Evolutionary conservation across 2,329 filamentous ascomycete genomes (phyloP), one percentile per base, ranked within the genome.

Genomic region (Epichloe gansuensis): DNA sequence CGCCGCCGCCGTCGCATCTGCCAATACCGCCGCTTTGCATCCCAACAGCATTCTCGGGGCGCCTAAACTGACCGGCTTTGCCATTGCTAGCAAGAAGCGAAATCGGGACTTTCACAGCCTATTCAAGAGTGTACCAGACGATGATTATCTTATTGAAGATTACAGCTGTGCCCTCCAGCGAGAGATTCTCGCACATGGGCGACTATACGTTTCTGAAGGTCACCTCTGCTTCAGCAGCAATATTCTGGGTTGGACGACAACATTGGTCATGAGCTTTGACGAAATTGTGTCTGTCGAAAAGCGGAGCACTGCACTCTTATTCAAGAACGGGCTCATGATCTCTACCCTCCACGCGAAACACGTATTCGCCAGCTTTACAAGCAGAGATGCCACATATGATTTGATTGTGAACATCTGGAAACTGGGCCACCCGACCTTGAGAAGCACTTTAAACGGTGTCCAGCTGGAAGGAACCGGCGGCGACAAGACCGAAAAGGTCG

Each of bases 221-320:
- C 91, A 98, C 65, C 82, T 98, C 46, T 98, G 93, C 73, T 98
- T 98, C 70, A 96, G 91, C 63, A 97, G 93, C 74, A 98, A 98
- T 65, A 98, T 98, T 59, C 80, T 98, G 46, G 93, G 93, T 51
- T 98, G 93, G 93, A 87, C 94, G 23, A 98, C 93, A 0, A 98
- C 93, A 1, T 75, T 98, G 43, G 91, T 98, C 50, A 95, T 98
- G 73, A 94, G 90, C 67, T 98, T 98, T 65, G 93, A 98, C 64
- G 93, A 98, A 68, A 88, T 98, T 54, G 88, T 97, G 21, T 90
- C 91, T 1, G 87, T 98, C 7, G 93, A 98, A 70, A 97, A 97
- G 72, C 87, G 95, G 67, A 96, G 84, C 65, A 98, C 93, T 0
- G 93, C 93, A 0, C 77, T 98, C 55, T 76, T 98, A 2, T 97